Evolutionary conservation across 106 monocot species (phyloP).

Genomic region (Allium cepa): DNA sequence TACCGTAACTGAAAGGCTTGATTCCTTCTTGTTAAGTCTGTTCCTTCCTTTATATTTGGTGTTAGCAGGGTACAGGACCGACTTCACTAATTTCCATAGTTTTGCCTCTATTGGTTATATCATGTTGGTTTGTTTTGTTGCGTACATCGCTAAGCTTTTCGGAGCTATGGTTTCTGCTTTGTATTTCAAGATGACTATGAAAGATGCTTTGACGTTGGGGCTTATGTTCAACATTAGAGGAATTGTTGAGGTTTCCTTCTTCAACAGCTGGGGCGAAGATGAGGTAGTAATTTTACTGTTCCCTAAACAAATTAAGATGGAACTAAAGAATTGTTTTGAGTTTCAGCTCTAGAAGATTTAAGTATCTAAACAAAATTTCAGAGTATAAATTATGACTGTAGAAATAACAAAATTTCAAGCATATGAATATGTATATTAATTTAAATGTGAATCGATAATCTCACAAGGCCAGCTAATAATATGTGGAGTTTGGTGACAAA

Average conservation of each 20-base stretch:
- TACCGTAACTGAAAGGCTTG: conserved; percentile 51
- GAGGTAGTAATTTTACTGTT: conserved; percentile 10
- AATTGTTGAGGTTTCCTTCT: conserved; percentile 28
- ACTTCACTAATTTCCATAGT: conserved; percentile 12
- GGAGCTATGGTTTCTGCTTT: conserved; percentile 12
- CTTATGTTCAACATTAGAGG: conserved; percentile 59
- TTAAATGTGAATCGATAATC: no score
- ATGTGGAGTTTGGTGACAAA: no score
- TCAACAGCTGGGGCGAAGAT: conserved; percentile 24
- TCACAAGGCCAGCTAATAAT: no score
- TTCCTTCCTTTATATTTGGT: conserved; percentile 44
- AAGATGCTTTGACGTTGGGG: conserved; percentile 28
- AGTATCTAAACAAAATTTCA: no score
- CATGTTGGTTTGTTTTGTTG: conserved; percentile 27
- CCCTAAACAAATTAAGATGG: no score
- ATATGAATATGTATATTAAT: no score
- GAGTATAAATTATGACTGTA: no score
- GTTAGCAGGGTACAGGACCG: conserved; percentile 29
- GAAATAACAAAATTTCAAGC: no score
- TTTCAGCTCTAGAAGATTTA: no score
- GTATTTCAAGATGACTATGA: conserved; percentile 22
- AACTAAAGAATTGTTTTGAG: no score
- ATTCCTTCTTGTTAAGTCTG: conserved; percentile 22
- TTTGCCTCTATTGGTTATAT: conserved; percentile 6
- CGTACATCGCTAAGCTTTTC: conserved; percentile 26